Evolutionary conservation across 2,329 filamentous ascomycete species (phyloP).

Genomic region (Clonostachys chloroleuca): DNA sequence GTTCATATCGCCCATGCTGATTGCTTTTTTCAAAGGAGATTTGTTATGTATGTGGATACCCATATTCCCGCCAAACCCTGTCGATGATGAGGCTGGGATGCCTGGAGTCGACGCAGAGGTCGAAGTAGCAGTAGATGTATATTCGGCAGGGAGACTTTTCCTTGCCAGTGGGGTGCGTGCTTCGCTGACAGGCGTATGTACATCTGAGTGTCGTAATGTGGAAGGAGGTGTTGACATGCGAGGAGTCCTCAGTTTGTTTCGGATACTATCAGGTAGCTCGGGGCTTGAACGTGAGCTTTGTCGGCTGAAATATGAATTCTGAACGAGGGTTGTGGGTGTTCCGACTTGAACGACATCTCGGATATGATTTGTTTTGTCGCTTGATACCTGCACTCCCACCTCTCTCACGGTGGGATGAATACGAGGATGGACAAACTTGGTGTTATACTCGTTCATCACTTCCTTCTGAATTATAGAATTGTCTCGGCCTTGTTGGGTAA

Average conservation of each 20-base stretch:
- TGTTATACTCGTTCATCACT: constrained; percentile 92
- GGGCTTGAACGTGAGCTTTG: constrained; percentile 78
- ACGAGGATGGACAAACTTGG: constrained; percentile 87
- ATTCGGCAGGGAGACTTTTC: constrained; percentile 26
- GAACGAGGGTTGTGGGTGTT: constrained; percentile 58
- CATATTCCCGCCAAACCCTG: constrained; percentile 64
- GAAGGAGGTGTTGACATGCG: constrained; percentile 37
- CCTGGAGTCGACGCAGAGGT: constrained; percentile 5
- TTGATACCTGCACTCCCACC: constrained; percentile 75
- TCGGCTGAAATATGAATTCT: constrained; percentile 73
- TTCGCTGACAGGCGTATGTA: constrained; percentile 19
- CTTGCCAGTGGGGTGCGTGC: constrained; percentile 11
- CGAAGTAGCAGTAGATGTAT: constrained; percentile 18
- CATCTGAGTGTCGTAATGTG: constrained; percentile 23
- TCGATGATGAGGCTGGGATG: constrained; percentile 7
- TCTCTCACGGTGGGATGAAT: constrained; percentile 74
- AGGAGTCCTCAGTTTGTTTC: constrained; percentile 29
- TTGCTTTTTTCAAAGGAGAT: constrained; percentile 78
- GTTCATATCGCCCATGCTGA: constrained; percentile 56
- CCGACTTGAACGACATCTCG: constrained; percentile 41
- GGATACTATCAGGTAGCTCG: constrained; percentile 36
- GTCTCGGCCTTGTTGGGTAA: constrained; percentile 83
- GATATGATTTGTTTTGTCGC: constrained; percentile 32
- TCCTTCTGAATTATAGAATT: constrained; percentile 80
- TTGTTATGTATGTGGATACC: constrained; percentile 77